These are phyloP conservation scores for Trichoderma parareesei DNA, from an alignment of 495 filamentous ascomycete genomes.

Conservation along the genomic window DNA sequence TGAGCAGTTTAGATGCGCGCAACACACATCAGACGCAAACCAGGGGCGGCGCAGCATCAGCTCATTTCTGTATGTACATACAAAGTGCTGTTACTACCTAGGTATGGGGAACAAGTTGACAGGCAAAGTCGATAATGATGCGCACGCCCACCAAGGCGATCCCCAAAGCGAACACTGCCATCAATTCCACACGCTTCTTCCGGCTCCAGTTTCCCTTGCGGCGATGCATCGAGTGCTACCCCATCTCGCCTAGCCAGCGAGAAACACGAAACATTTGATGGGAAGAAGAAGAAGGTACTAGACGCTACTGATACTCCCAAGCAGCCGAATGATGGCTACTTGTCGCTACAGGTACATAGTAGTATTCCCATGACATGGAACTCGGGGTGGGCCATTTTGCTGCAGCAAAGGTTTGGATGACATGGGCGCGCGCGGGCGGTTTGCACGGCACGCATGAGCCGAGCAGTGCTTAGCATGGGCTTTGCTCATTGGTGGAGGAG, in stretches of 20 bases:
- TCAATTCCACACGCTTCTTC: no score
- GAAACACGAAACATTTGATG: no score
- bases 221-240: background rate
- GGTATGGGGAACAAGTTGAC: no score
- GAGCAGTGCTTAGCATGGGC: background rate
- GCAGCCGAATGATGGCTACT: no score
- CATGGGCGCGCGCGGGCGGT: background rate
- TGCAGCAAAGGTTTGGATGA: background rate
- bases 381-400: background rate
- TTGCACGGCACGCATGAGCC: slow-evolving; percentile 6
- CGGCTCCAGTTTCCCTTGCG: background rate
- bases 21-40: background rate
- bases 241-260: background rate
- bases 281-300: no score
- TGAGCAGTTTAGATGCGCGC: background rate
- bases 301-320: no score
- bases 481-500: background rate
- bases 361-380: background rate
- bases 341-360: background rate
- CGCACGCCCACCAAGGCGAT: background rate
- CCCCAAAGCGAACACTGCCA: background rate
- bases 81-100: no score
- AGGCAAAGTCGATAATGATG: no score
- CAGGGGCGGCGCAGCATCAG: slow-evolving; percentile 10
- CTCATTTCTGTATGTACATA: background rate